Base-by-base conservation (phyloP, 208 protist genomes). In the Leishmania lainsoni region DNA sequence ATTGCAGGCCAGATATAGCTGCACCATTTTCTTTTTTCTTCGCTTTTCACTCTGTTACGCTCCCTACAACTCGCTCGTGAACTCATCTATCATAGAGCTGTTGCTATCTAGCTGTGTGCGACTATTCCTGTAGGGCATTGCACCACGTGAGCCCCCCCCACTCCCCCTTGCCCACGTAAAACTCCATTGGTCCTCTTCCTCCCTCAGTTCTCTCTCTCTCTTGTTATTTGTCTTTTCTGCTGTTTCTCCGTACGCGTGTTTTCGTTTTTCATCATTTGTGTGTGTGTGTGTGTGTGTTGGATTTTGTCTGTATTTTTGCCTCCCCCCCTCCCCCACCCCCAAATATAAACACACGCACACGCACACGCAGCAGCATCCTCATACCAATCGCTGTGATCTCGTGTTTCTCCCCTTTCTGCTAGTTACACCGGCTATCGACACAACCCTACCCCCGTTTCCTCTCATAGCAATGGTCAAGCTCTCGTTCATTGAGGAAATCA, bases 401-500 rank as follows among this genome's bases (percentile, higher is more conserved):
- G 68, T 52, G 3, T 26, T 32, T 42, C 48, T 61, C 51, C 32
- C n/a, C 70, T 16, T 8, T 29, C 20, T 72, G 20, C 14, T 49
- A 20, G 39, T 17, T 20, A 51, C 5, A 10, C 35, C 39, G 20
- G 39, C 68, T 12, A 12, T 22, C 68, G 5, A 51, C 17, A 51
- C 39, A 42, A 51, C 12, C 20, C 65, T 5, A 12, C 26, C 4
- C n/a, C n/a, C 48, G 12, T 35, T 48, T 4, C 8, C 49, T 20
- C 29, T 14, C 56, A 51, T 39, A 22, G 84, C 68, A 73, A 96
- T 96, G 92, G 93, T 94, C 16, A 86, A 95, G 69, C 84, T 96
- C 49, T 92, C 87, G 22, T 83, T 96, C 61, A 48, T 96, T 12
- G 93, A 98, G 71, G 89, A 92, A 48, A 79, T 95, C 35, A 90